Evolutionary conservation across 257 asterid genomes (phyloP).

Genomic region (Ballota nigra): DNA sequence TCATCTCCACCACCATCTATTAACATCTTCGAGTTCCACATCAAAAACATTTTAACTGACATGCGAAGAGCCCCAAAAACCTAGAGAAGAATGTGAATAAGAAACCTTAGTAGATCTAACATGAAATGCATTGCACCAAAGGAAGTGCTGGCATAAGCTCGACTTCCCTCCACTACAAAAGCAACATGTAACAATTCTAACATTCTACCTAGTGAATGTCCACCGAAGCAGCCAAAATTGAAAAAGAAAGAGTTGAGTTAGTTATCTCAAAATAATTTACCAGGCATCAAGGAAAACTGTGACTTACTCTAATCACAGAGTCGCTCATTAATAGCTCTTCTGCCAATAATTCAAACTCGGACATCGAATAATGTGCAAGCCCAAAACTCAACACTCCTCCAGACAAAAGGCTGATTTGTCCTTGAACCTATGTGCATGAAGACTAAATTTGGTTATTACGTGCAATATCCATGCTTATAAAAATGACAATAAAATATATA

Average conservation of each 20-base stretch:
- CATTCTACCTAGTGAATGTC: neutral
- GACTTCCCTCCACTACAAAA: neutral
- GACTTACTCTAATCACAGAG: constrained; percentile 74
- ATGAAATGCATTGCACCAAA: constrained; percentile 3
- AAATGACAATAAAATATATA: constrained; percentile 3
- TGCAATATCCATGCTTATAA: neutral
- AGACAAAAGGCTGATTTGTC: constrained; percentile 82
- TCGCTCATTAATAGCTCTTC: constrained; percentile 98
- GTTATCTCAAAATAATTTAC: constrained; percentile 14
- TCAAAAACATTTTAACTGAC: constrained; percentile 95
- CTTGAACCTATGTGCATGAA: constrained; percentile 72
- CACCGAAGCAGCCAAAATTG: neutral
- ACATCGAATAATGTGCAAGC: constrained; percentile 87
- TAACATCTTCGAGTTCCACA: constrained; percentile 92
- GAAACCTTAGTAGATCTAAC: neutral
- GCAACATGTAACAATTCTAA: neutral
- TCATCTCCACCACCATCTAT: constrained; percentile 99
- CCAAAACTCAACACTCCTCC: constrained; percentile 91
- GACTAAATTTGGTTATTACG: constrained; percentile 25
- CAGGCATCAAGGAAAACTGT: neutral
- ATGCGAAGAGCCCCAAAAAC: constrained; percentile 99
- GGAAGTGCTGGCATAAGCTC: constrained; percentile 6
- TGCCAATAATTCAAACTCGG: constrained; percentile 94
- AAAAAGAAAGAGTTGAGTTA: neutral
- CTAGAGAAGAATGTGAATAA: constrained; percentile 40